A percentile compares a stretch with the other conserved stretches of the same genome.
phyloP scores from a whole-genome alignment of 2,329 filamentous ascomycete genomes.

The Scedosporium dehoogii region DNA sequence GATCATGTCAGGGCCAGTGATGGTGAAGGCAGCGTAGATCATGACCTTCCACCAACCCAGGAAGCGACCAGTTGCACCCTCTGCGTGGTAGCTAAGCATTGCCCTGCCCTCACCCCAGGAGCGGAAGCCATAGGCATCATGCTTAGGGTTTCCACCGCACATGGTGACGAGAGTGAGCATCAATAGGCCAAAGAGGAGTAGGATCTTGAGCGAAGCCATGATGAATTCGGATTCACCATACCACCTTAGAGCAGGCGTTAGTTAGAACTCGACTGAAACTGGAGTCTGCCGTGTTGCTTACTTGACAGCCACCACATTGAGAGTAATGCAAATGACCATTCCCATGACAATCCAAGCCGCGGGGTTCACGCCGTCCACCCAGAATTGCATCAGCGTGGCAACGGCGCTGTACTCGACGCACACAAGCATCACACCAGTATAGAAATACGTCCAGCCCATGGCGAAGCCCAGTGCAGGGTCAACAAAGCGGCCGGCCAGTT shows the following conservation, averaged over 20 bases:
- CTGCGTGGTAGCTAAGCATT: conserved; percentile 23
- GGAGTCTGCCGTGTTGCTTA: too few relatives aligned
- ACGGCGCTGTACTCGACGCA: conserved; percentile 34
- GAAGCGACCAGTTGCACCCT: conserved; percentile 48
- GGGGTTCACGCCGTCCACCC: conserved; percentile 29
- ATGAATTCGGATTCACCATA: conserved; percentile 38
- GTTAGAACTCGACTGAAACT: too few relatives aligned
- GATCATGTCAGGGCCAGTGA: conserved; percentile 59
- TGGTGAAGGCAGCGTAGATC: conserved; percentile 59
- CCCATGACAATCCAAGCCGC: conserved; percentile 40
- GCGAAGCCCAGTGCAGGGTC: conserved; percentile 49
- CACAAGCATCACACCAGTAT: conserved; percentile 33
- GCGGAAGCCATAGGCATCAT: conserved; percentile 55
- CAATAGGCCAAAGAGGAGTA: conserved; percentile 43
- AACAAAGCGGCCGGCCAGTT: conserved; percentile 43
- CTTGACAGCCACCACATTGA: conserved; percentile 35
- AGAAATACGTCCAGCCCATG: conserved; percentile 42
- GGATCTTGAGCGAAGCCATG: conserved; percentile 45
- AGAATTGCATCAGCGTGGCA: conserved; percentile 33
- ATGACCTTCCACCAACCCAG: conserved; percentile 46
- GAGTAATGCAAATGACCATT: conserved; percentile 31
- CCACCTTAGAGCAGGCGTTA: conserved; percentile 14
- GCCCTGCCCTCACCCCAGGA: conserved; percentile 33
- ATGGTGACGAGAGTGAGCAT: conserved; percentile 58
- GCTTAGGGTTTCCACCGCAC: conserved; percentile 55